Base-by-base conservation (phyloP, 169 alveolate genomes). In the Plasmodium knowlesi region DNA sequence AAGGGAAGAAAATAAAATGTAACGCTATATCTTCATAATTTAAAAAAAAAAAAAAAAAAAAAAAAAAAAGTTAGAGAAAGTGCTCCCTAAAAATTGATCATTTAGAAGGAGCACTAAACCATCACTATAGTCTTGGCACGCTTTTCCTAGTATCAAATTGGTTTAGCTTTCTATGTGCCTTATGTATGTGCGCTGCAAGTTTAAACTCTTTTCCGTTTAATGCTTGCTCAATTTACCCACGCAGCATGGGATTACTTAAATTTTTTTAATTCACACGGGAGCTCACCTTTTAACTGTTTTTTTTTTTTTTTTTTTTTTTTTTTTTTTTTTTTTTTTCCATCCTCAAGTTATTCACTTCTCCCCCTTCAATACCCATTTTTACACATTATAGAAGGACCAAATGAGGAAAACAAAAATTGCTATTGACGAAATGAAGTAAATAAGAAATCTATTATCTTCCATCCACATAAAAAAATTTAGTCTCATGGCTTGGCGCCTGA, bases 401-500 rank as follows among this genome's bases (percentile, higher is more conserved):
- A 88, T 88, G 37, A 88, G 79, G 30, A 88, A 57, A 41, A 88
- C 25, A 80, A 88, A 88, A 28, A 88, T 88, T 22, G 39, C 82
- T 80, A 88, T 61, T 2, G 88, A 37, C 72, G 94, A 88, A 88
- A 88, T 67, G 70, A 88, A 54, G 79, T 88, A 88, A 79, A 88
- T 54, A 79, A 53, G 71, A 37, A 88, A 79, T 37, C 82, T 37
- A 57, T 88, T 88, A 41, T 88, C 82, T 88, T 88, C 94, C 37
- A 88, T 57, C 94, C 94, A 88, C 94, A 88, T 88, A 79, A 43
- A 80, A 61, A 88, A 88, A 88, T 88, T 88, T 79, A 88, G 72
- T 12, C 82, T 43, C 83, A 88, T 78, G 53, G 94, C 94, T 88
- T 88, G 79, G 43, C 94, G 81, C 19, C 94, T 88, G 32, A 88